These are phyloP conservation scores for Kodamaea restingae DNA, from an alignment of 805 yeast species.

Conservation along the genomic window DNA sequence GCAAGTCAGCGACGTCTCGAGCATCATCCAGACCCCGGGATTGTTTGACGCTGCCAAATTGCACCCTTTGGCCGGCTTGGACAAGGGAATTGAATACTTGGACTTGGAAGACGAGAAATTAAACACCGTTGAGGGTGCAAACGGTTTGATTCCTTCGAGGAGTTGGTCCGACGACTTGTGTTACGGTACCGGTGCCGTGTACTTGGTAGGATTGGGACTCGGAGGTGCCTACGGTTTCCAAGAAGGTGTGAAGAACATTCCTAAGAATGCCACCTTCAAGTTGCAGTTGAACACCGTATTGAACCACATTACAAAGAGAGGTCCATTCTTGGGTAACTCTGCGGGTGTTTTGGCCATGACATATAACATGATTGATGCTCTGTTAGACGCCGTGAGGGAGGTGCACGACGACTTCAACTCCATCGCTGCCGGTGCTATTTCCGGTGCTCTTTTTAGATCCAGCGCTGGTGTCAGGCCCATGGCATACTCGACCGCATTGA, in stretches of 20 bases:
- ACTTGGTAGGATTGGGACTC: constrained; percentile 75
- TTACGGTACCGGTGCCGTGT: constrained; percentile 96
- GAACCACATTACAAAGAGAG: constrained; percentile 90
- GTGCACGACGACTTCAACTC: constrained; percentile 85
- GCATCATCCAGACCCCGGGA: constrained; percentile 56
- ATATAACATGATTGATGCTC: constrained; percentile 79
- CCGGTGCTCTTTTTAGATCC: constrained; percentile 89
- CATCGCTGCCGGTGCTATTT: constrained; percentile 79
- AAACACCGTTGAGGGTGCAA: constrained; percentile 78
- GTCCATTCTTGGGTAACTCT: constrained; percentile 92
- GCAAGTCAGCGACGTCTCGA: constrained; percentile 58
- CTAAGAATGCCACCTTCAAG: constrained; percentile 71
- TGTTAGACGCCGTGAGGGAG: constrained; percentile 78
- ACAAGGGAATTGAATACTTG: constrained; percentile 81
- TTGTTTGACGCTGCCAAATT: constrained; percentile 65
- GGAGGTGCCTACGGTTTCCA: constrained; percentile 89
- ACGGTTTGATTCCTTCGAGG: constrained; percentile 91
- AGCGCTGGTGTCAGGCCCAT: constrained; percentile 82
- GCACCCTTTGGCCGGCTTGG: constrained; percentile 92
- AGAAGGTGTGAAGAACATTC: constrained; percentile 79
- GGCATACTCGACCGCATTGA: constrained; percentile 79
- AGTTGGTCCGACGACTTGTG: constrained; percentile 97
- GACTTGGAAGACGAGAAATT: constrained; percentile 81
- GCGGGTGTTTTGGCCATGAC: constrained; percentile 91
- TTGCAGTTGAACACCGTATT: constrained; percentile 84